Evolutionary conservation across 805 yeast species (phyloP).

Genomic region (Pichia eremophila): DNA sequence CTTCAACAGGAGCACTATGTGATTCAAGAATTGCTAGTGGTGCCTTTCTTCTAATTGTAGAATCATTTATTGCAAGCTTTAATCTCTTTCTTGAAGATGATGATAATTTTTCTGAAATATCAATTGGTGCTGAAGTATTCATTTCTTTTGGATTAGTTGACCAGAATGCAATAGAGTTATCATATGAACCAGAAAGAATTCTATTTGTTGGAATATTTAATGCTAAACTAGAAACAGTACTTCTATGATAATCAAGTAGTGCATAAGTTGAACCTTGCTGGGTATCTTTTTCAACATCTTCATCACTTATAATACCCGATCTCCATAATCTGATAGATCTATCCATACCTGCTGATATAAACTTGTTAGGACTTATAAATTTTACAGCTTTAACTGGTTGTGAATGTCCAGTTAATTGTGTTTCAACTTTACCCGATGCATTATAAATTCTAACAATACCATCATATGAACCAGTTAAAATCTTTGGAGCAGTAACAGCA

Average conservation of each 20-base stretch:
- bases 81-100: conserved; percentile 85
- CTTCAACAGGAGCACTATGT: conserved; percentile 84
- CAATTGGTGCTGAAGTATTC: conserved; percentile 44
- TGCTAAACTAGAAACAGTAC: conserved; percentile 71
- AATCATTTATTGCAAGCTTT: conserved; percentile 67
- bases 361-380: conserved; percentile 66
- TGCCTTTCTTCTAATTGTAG: conserved; percentile 68
- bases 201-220: conserved; percentile 44
- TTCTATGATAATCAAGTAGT: conserved; percentile 81
- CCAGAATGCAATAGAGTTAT: conserved; percentile 78
- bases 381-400: conserved; percentile 78
- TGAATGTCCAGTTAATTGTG: conserved; percentile 79
- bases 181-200: conserved; percentile 79
- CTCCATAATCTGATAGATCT: conserved; percentile 86
- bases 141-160: conserved; percentile 79
- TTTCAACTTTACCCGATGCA: conserved; percentile 66
- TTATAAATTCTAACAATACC: conserved; percentile 90
- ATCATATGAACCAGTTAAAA: conserved; percentile 80
- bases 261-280: conserved; percentile 67
- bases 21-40: conserved; percentile 74
- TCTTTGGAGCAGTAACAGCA: conserved; percentile 37
- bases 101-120: conserved; percentile 35
- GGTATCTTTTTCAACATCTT: conserved; percentile 35
- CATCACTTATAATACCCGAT: conserved; percentile 36
- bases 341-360: conserved; percentile 84